Conservation (phyloP, 1,139 yeast genomes). For the Eremothecium sinecaudum region DNA sequence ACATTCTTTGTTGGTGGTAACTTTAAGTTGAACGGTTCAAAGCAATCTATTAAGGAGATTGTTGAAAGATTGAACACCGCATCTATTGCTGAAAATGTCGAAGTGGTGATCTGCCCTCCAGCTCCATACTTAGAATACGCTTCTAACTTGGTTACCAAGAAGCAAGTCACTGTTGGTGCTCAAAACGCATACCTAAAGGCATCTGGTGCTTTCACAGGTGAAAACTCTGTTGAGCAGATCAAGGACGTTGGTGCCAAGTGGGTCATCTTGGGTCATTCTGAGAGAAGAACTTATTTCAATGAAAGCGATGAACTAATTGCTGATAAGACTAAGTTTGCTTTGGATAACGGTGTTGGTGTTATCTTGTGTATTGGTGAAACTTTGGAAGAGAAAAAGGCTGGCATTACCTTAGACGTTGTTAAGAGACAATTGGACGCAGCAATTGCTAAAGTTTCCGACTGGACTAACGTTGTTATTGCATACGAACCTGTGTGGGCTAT, state of each 20-base stretch:
- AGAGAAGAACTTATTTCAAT: conserved; percentile 89
- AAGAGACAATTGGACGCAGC: conserved; percentile 89
- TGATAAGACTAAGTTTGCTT: conserved; percentile 87
- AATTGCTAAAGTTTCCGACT: conserved; percentile 71
- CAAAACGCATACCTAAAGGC: conserved; percentile 84
- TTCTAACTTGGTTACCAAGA: conserved; percentile 55
- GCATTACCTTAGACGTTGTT: conserved; percentile 76
- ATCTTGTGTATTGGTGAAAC: conserved; percentile 97
- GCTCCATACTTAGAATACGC: conserved; percentile 83
- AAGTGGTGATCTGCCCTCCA: conserved; percentile 95
- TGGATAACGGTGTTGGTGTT: conserved; percentile 79
- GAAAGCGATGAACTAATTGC: conserved; percentile 91
- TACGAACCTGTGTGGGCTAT: conserved; percentile 99
- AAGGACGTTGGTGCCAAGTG: conserved; percentile 89
- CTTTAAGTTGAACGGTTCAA: conserved; percentile 97
- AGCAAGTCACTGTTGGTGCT: conserved; percentile 71
- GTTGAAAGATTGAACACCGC: conserved; percentile 76
- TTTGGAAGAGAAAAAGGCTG: conserved; percentile 86
- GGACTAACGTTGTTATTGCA: conserved; percentile 90
- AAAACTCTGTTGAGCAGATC: conserved; percentile 78
- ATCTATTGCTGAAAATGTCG: conserved; percentile 56
- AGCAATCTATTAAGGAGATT: conserved; percentile 72
- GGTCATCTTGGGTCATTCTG: conserved; percentile 98
- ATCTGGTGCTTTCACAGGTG: conserved; percentile 98
- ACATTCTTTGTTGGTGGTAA: conserved; percentile 96